A percentile compares a stretch with the other conserved stretches of the same genome.
These are phyloP conservation scores for Hypomontagnella submonticulosa DNA, from an alignment of 495 filamentous ascomycete genomes.

Conservation along the genomic window DNA sequence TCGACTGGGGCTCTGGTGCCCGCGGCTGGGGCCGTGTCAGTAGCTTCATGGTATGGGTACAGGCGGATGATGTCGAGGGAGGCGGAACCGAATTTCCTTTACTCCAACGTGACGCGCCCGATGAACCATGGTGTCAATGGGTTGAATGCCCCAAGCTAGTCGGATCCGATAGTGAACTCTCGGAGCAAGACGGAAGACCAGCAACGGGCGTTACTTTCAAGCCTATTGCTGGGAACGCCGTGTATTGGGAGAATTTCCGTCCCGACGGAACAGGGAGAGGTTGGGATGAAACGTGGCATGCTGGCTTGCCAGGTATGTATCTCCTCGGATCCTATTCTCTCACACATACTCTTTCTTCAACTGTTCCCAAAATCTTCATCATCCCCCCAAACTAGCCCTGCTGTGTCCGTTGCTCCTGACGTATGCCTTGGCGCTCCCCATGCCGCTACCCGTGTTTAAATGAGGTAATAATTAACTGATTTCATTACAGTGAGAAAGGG, in stretches of 20 bases:
- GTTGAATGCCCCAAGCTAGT: conserved; percentile 50
- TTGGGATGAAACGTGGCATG: conserved; percentile 61
- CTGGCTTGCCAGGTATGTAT: conserved; percentile 52
- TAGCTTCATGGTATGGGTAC: conserved; percentile 60
- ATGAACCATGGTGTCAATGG: conserved; percentile 57
- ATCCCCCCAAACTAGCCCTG: not conserved
- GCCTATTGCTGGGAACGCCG: conserved; percentile 57
- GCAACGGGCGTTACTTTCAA: conserved; percentile 53
- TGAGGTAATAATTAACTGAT: conserved; percentile 9
- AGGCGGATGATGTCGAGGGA: conserved; percentile 49
- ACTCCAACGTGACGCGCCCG: conserved; percentile 40
- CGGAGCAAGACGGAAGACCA: conserved; percentile 9
- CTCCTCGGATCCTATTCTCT: not conserved
- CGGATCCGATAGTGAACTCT: not conserved
- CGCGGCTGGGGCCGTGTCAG: conserved; percentile 60
- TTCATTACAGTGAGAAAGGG: conserved; percentile 49
- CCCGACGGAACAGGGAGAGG: conserved; percentile 56
- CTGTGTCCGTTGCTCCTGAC: not conserved
- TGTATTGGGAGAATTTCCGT: conserved; percentile 63
- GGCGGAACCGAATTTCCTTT: conserved; percentile 60
- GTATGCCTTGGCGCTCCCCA: not conserved
- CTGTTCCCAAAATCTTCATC: not conserved
- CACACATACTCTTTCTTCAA: no score
- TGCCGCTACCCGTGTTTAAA: conserved; percentile 1
- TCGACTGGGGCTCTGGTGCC: conserved; percentile 56